phyloP scores from a whole-genome alignment of 176 grass and related monocot genomes.

The Paspalum vaginatum region DNA sequence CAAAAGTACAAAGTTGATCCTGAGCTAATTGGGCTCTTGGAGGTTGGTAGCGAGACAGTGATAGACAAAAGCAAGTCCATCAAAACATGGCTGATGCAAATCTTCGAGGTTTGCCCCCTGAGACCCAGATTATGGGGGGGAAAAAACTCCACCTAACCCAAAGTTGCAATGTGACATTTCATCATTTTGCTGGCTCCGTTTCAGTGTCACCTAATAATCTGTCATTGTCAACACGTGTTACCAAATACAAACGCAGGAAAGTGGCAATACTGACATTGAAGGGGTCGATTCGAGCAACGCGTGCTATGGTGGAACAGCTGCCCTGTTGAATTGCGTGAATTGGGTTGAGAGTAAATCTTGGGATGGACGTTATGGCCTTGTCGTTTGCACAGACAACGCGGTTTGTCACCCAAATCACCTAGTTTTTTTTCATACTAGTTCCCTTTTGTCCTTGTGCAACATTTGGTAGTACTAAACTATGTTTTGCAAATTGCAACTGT shows the following conservation, averaged over 20 bases:
- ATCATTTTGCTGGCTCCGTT: conserved; percentile 18
- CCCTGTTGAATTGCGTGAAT: no score
- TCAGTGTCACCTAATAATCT: neutral
- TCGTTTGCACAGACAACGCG: no score
- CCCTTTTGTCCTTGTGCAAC: neutral
- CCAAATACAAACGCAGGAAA: conserved; percentile 15
- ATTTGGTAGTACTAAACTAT: conserved; percentile 1
- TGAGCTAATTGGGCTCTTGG: conserved; percentile 64
- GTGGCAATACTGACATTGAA: no score
- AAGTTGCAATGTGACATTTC: neutral
- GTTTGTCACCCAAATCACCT: conserved; percentile 2
- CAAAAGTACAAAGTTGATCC: conserved; percentile 77
- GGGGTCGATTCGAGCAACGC: no score
- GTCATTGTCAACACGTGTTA: conserved; percentile 7
- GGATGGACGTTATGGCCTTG: no score
- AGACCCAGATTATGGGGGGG: neutral
- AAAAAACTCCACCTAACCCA: conserved; percentile 22
- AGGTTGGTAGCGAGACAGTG: conserved; percentile 83
- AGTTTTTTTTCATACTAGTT: no score
- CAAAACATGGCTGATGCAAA: conserved; percentile 93
- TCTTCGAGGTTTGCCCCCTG: conserved; percentile 69
- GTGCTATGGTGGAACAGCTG: no score
- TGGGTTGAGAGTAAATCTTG: no score
- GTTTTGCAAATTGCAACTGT: neutral
- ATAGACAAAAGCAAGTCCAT: conserved; percentile 97